phyloP scores from a whole-genome alignment of 106 monocot genomes.

The Posidonia australis region DNA sequence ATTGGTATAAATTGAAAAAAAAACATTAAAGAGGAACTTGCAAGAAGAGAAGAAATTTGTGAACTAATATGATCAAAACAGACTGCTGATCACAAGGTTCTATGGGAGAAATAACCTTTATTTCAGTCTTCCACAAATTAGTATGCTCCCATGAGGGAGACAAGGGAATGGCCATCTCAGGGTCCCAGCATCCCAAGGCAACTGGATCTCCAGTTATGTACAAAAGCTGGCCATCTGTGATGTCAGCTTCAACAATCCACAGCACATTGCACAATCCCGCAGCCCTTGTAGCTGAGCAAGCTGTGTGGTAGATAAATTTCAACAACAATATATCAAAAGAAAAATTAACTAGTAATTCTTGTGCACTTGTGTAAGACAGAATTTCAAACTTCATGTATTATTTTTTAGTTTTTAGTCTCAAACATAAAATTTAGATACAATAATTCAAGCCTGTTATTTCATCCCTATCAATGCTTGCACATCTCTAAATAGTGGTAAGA shows the following conservation, averaged over 20 bases:
- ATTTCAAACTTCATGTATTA: neutral
- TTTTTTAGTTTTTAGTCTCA: neutral
- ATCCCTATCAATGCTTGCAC: no score
- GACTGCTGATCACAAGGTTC: neutral
- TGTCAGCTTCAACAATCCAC: conserved; percentile 83
- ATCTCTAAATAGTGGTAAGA: no score
- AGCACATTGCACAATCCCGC: conserved; percentile 40
- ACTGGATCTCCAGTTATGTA: conserved; percentile 69
- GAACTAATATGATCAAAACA: neutral
- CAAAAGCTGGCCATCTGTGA: conserved; percentile 43
- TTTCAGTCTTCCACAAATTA: conserved; percentile 64
- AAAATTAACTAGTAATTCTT: neutral
- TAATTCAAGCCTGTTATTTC: no score
- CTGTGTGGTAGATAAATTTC: conserved; percentile 18
- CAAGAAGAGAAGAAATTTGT: neutral
- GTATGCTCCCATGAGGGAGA: conserved; percentile 35
- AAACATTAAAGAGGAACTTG: no score
- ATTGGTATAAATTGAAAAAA: no score
- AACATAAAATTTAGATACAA: neutral
- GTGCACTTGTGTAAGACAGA: neutral
- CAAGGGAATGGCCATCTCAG: conserved; percentile 60
- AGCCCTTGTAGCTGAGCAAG: conserved; percentile 21
- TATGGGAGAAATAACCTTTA: conserved; percentile 34
- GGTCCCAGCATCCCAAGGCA: conserved; percentile 84
- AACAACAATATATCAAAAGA: neutral